phyloP scores from a whole-genome alignment of 2,329 filamentous ascomycete species.

The Bertia moriformis region DNA sequence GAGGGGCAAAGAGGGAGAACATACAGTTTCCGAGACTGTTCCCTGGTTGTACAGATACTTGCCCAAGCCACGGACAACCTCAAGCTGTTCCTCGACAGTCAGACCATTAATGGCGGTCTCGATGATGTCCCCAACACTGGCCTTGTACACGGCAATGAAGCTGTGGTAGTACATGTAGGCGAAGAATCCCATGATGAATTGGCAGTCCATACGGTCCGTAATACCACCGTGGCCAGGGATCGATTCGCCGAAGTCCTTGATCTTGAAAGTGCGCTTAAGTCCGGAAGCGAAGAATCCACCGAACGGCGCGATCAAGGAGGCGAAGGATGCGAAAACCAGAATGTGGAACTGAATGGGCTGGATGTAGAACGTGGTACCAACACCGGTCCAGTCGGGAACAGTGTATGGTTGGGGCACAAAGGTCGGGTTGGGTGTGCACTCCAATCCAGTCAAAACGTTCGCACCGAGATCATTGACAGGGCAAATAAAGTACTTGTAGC shows the following conservation, averaged over 20 bases:
- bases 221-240: conserved; percentile 96
- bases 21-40: conserved; percentile 10
- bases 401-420: conserved; percentile 68
- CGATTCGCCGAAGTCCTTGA: conserved; percentile 98
- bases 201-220: conserved; percentile 98
- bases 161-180: conserved; percentile 97
- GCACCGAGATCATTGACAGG: conserved; percentile 91
- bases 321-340: conserved; percentile 78
- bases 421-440: conserved; percentile 82
- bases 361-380: conserved; percentile 60
- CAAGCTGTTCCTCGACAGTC: conserved; percentile 74
- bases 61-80: conserved; percentile 53
- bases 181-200: conserved; percentile 99
- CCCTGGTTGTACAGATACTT: conserved; percentile 54
- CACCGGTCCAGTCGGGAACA: conserved; percentile 58
- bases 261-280: conserved; percentile 96
- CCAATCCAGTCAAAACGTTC: conserved; percentile 77
- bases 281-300: conserved; percentile 97
- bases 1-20: not conserved
- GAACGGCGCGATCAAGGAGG: conserved; percentile 90
- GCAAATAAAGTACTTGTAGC: conserved; percentile 95
- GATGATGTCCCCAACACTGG: conserved; percentile 72
- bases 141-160: conserved; percentile 82
- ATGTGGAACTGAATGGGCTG: conserved; percentile 90
- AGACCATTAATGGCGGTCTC: conserved; percentile 86